Evolutionary conservation across 768 basidiomycete genomes (phyloP), one percentile per base, ranked within the genome.

Genomic region (Russula sp.): DNA sequence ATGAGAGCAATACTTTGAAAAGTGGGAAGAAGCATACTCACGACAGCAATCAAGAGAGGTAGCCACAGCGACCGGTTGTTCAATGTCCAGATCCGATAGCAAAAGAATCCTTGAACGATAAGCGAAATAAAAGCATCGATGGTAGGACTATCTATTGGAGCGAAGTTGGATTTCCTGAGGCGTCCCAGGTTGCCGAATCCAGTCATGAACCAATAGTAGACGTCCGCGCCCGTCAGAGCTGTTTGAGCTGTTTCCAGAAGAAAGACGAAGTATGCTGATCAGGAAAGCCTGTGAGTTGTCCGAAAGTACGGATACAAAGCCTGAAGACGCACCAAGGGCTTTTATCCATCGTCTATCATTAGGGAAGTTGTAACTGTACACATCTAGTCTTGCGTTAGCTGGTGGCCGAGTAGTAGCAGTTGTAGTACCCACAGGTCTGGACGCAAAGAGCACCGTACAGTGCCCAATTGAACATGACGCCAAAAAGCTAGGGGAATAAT

Each of bases 131-230:
- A 35, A 10, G 34, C 58, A 20, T 47, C 51, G n/a, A 63, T 53
- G 16, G 39, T 42, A 13, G 46, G 51, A 8, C 39, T n/a, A 18
- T 63, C 61, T 14, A 63, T 51, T 41, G 32, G 48, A 3, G 61
- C 32, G 25, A 59, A 41, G 11, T 29, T 16, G 16, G 51, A 38
- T 13, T 59, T 41, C n/a, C 7, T 36, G 48, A 63, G 49, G 32
- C 42, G 18, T 5, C 29, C 25, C 1, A 53, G 2, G 45, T 59
- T 35, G 25, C 50, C 58, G 29, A 59, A 63, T 14, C 61, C 57
- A 14, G 3, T 50, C 11, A 58, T 51, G 49, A 63, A 63, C 61
- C 62, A 63, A 41, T 63, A 55, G 35, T 61, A 63, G 51, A 54
- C 22, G 14, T 63, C 58, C 2, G 25, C 43, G 2, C 58, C 61